Percentiles rank a stretch among this genome's conserved stretches.
These are phyloP conservation scores for Carallia brachiata DNA, from an alignment of 345 rosid species.

Conservation along the genomic window DNA sequence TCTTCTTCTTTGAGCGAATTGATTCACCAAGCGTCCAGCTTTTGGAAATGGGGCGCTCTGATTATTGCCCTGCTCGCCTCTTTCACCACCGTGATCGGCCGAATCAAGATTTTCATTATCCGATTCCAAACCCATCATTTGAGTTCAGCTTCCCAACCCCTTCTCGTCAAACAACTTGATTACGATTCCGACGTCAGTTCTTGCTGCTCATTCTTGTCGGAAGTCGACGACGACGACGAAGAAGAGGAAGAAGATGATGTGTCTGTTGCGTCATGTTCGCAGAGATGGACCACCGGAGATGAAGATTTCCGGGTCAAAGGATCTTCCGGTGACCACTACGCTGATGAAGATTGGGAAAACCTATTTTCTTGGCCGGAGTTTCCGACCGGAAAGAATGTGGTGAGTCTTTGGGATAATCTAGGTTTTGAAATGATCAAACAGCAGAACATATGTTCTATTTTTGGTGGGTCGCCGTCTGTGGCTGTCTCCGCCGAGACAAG, in stretches of 20 bases:
- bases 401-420: not conserved
- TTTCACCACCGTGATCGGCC: constrained; percentile 41
- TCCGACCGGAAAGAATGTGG: not conserved
- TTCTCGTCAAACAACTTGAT: not conserved
- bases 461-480: not conserved
- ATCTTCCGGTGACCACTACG: too few relatives aligned
- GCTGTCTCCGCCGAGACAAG: not conserved
- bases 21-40: constrained; percentile 33
- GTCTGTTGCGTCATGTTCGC: not conserved
- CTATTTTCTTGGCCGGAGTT: not conserved
- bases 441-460: not conserved
- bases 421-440: not conserved
- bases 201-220: constrained; percentile 23
- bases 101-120: constrained; percentile 41
- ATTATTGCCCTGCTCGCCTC: constrained; percentile 62
- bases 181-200: constrained; percentile 30
- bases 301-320: too few relatives aligned
- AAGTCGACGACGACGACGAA: constrained; percentile 25
- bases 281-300: too few relatives aligned
- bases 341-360: not conserved
- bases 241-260: constrained; percentile 3
- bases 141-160: not conserved
- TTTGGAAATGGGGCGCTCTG: constrained; percentile 72
- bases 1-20: constrained; percentile 13
- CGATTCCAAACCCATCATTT: constrained; percentile 26